Evolutionary conservation across 306 rosid species (phyloP), one percentile per base, ranked within the genome.

Genomic region (Glycine soja): DNA sequence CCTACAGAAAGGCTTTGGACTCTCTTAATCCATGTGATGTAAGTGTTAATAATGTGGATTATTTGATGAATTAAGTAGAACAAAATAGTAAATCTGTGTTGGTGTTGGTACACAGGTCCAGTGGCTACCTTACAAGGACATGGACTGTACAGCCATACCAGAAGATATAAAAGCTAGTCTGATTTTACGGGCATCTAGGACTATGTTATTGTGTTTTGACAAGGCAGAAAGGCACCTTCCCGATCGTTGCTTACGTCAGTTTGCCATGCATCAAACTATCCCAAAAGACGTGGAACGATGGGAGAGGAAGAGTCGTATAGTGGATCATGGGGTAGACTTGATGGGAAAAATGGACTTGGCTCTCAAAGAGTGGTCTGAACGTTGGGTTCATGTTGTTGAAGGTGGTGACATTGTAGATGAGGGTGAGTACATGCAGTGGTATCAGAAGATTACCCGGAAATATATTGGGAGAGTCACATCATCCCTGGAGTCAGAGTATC

Each of bases 1-100:
- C 94, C 70, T 94, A 94, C 82, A 90, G 97, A 76, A 94, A 92
- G 89, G 92, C 92, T 83, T 87, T 94, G 81, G 97, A 90, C 83
- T 90, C 89, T 65, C 94, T 94, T 84, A 85, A 88, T 64, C 84
- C 92, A 54, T 84, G 81, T 48, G 91, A 88, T 85, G 98, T 89
- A 89, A 86, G 97, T 87, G 74, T 43, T 77, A 14, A 70, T 70
- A 45, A 16, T 59, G 50, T 42, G 24, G 47, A 67, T 57, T 68
- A 54, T 74, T 69, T 66, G 61, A 72, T 36, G 36, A 74, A 52
- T 63, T 74, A 1, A 48, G 5, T 36, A 43, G 58, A 70, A 77
- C 32, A 51, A 76, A 10, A 79, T 68, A 80, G 43, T 54, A 56
- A 76, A 54, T 47, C 56, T 78, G 78, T 50, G 85, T 24, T 54